Evolutionary conservation across 805 yeast genomes (phyloP).

Genomic region (Candida palmyrensis): DNA sequence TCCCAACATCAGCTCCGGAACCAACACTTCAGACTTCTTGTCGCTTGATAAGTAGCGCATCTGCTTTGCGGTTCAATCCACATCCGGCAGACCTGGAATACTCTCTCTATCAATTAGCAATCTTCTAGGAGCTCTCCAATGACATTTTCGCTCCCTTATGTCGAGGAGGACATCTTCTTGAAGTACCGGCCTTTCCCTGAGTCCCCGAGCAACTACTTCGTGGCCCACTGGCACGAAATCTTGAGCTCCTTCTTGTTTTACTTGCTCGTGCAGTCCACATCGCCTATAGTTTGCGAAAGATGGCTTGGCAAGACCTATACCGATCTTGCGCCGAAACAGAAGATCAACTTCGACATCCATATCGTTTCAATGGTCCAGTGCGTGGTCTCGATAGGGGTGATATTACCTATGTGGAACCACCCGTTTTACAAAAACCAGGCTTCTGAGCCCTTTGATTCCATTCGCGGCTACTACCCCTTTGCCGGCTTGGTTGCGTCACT

Average conservation of each 20-base stretch:
- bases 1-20: no score
- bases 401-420: conserved; percentile 64
- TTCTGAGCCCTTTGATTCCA: conserved; percentile 36
- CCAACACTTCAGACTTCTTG: no score
- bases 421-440: conserved; percentile 34
- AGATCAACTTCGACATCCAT: conserved; percentile 83
- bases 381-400: conserved; percentile 51
- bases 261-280: conserved; percentile 44
- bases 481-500: conserved; percentile 68
- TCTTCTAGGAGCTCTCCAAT: no score
- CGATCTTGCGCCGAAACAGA: conserved; percentile 37
- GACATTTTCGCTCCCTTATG: conserved; percentile 19
- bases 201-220: conserved; percentile 35
- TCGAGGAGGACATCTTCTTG: conserved; percentile 38
- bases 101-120: no score
- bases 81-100: no score
- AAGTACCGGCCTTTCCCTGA: conserved; percentile 43
- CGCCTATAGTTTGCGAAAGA: conserved; percentile 46
- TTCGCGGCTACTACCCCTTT: conserved; percentile 70
- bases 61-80: no score
- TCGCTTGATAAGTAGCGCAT: no score
- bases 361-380: conserved; percentile 85
- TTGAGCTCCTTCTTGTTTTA: conserved; percentile 57
- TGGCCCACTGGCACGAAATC: conserved; percentile 75
- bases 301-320: conserved; percentile 55